Conservation (phyloP, 306 rosid species). For the Glycyrrhiza uralensis region DNA sequence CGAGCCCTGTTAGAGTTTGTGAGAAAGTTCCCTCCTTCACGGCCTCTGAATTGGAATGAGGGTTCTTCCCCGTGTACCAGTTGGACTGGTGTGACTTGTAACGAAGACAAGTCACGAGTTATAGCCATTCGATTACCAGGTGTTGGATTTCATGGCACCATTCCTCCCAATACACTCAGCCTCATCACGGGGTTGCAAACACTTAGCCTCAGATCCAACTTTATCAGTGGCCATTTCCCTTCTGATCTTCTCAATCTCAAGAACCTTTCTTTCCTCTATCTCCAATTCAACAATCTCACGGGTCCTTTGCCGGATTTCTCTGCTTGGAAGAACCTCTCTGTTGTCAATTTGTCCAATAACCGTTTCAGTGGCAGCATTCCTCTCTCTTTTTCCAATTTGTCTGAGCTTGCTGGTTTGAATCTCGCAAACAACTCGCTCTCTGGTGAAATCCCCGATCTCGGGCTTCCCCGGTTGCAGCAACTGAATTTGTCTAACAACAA, state of each 20-base stretch:
- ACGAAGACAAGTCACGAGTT: conserved; percentile 45
- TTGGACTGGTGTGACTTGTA: conserved; percentile 85
- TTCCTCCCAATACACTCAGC: conserved; percentile 64
- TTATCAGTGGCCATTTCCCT: conserved; percentile 60
- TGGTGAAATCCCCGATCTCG: conserved; percentile 63
- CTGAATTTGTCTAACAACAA: conserved; percentile 55
- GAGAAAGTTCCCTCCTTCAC: conserved; percentile 53
- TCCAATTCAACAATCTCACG: conserved; percentile 71
- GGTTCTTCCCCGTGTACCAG: conserved; percentile 45
- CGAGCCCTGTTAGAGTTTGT: conserved; percentile 65
- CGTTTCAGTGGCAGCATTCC: conserved; percentile 65
- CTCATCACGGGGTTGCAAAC: conserved; percentile 57
- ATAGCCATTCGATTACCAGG: conserved; percentile 64
- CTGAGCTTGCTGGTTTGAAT: conserved; percentile 53
- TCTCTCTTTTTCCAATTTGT: conserved; percentile 52
- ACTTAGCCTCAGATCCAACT: conserved; percentile 79
- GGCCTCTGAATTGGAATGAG: conserved; percentile 66
- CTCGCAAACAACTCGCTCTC: conserved; percentile 70
- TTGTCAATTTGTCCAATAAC: conserved; percentile 60
- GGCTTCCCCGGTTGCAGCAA: conserved; percentile 35
- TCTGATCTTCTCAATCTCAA: conserved; percentile 55
- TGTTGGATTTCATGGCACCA: conserved; percentile 69
- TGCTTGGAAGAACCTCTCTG: conserved; percentile 67
- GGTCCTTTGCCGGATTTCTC: conserved; percentile 78
- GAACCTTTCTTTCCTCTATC: conserved; percentile 66